Conservation (phyloP, 164 flowering plant genomes). For the Stephania japonica region DNA sequence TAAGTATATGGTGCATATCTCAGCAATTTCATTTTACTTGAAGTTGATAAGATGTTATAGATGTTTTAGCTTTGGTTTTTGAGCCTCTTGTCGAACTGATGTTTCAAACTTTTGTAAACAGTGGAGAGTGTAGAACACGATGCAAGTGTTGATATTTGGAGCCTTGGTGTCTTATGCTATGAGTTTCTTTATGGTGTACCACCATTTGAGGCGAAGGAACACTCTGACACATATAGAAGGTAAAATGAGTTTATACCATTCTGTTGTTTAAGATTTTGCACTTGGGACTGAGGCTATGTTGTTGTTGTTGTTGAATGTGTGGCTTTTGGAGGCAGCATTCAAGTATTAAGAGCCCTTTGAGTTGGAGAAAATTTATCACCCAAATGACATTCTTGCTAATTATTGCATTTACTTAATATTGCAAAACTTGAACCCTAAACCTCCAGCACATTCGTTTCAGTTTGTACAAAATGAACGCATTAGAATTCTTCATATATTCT, state of each 20-base stretch:
- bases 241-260: conserved; percentile 9
- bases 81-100: neutral
- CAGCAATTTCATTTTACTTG: neutral
- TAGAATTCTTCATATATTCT: too few species aligned
- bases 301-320: too few species aligned
- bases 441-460: neutral
- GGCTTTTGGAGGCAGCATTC: neutral
- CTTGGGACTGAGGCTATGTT: too few species aligned
- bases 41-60: neutral
- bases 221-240: conserved; percentile 97
- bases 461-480: too few species aligned
- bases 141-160: conserved; percentile 96
- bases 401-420: too few species aligned
- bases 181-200: conserved; percentile 96
- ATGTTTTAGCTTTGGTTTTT: neutral
- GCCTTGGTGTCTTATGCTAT: conserved; percentile 87
- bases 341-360: too few species aligned
- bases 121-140: conserved; percentile 98
- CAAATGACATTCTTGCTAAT: too few species aligned
- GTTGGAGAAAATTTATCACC: too few species aligned
- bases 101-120: conserved; percentile 19
- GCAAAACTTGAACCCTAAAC: too few species aligned
- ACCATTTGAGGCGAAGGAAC: conserved; percentile 96
- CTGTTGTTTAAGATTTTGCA: too few species aligned
- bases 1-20: conserved; percentile 26